A percentile compares a stretch with the other conserved stretches of the same genome.
These are phyloP conservation scores for Kazachstania psychrophila DNA, from an alignment of 805 yeast genomes.

Conservation along the genomic window DNA sequence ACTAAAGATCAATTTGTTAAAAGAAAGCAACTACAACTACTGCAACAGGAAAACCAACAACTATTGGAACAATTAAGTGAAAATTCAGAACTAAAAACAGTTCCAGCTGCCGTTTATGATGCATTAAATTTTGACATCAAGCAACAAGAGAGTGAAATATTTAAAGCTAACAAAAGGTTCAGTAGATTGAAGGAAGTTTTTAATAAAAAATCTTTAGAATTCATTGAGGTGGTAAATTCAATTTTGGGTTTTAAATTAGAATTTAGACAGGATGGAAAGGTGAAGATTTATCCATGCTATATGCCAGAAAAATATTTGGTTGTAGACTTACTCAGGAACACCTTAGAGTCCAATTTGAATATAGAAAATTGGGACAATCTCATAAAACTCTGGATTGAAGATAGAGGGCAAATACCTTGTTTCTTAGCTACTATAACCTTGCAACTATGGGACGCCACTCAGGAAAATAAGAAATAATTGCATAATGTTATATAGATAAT, in stretches of 20 bases:
- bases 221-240: constrained; percentile 55
- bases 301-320: constrained; percentile 37
- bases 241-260: constrained; percentile 69
- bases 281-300: constrained; percentile 45
- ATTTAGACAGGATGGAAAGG: constrained; percentile 47
- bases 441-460: constrained; percentile 44
- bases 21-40: constrained; percentile 38
- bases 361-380: constrained; percentile 39
- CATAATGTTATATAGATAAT: no score
- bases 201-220: constrained; percentile 58
- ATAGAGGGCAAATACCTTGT: constrained; percentile 64
- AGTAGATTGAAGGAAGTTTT: constrained; percentile 48
- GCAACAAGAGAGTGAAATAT: constrained; percentile 38
- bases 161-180: constrained; percentile 42
- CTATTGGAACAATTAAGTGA: constrained; percentile 32
- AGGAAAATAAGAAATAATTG: no score
- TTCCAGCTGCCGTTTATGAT: constrained; percentile 59
- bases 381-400: constrained; percentile 56
- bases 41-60: constrained; percentile 51
- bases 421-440: constrained; percentile 67
- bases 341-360: constrained; percentile 40
- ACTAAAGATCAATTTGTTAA: constrained; percentile 52
- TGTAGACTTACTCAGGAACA: constrained; percentile 47
- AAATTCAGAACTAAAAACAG: constrained; percentile 19
- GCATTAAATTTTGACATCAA: constrained; percentile 47